Evolutionary conservation across 2,329 filamentous ascomycete species (phyloP), one percentile per base, ranked within the genome.

Genomic region (Periglandula ipomoeae): DNA sequence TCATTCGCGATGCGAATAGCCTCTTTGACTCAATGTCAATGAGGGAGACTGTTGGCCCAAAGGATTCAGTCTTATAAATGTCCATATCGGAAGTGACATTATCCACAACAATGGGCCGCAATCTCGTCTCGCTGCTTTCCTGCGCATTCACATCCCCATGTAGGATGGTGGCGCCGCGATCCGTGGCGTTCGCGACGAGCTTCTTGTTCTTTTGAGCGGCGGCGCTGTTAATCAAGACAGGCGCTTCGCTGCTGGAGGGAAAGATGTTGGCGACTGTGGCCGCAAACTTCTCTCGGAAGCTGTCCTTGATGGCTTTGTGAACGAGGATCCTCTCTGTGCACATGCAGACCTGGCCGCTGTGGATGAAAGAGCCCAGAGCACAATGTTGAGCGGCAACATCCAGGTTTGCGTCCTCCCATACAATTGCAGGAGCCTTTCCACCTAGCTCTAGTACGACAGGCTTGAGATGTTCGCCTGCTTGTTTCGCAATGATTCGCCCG

Each of bases 311-410:
- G 20, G 66, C 63, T 50, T 70, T 68, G 62, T 81, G 76, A 3
- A 82, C 73, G 8, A 82, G 58, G 27, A 93, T 83, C 24, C 82
- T 78, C 67, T 94, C 88, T 0, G 88, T 93, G 17, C 78, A 76
- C 87, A 94, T 93, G 73, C 89, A 94, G 41, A 93, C 81, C 68
- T 95, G 89, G 0, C 89, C 89, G 2, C 73, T 72, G 62, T 91
- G 78, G 51, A 88, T 59, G 60, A 90, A 89, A 0, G 86, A 73
- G 3, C 87, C 88, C 1, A 85, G 63, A 0, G 80, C 80, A 56
- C 84, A 87, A 57, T 81, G 76, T 11, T 72, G 64, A 0, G 86
- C 89, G 0, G 89, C 87, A 22, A 79, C 72, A 26, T 85, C 75
- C 37, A 95, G 62, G 59, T 95, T 78, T 13, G 89, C 88, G 63